Evolutionary conservation across 495 filamentous ascomycete species (phyloP).

Genomic region (Aspergillus bertholletiae): DNA sequence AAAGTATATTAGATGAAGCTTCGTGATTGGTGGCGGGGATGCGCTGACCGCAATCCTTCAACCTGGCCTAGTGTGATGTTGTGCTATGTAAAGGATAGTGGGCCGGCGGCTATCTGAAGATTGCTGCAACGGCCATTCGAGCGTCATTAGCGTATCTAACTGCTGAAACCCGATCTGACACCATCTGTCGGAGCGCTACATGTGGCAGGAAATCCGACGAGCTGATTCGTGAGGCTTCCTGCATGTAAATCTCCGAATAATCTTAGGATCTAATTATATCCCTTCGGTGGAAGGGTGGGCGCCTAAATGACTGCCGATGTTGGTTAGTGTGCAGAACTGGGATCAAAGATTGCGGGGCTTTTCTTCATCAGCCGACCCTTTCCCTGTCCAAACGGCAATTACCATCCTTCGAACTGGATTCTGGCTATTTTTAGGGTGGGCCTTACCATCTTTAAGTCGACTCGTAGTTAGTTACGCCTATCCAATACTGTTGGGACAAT

Average conservation of each 20-base stretch:
- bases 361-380: neutral
- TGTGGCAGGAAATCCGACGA: neutral
- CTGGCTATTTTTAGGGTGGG: neutral
- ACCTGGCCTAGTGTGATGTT: slow-evolving; percentile 1
- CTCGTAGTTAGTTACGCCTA: no score
- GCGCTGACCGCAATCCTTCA: slow-evolving; percentile 19
- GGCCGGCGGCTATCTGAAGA: slow-evolving; percentile 9
- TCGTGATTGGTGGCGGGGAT: slow-evolving; percentile 16
- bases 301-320: slow-evolving; percentile 21
- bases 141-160: slow-evolving; percentile 13
- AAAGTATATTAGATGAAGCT: slow-evolving; percentile 1
- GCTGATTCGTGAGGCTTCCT: slow-evolving; percentile 8
- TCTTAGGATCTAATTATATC: slow-evolving; percentile 11
- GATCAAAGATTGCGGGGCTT: slow-evolving; percentile 1
- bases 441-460: no score
- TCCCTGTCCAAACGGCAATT: neutral
- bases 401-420: neutral
- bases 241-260: slow-evolving; percentile 6
- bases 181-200: neutral
- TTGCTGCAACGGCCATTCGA: slow-evolving; percentile 5
- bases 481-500: no score
- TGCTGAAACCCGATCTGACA: neutral
- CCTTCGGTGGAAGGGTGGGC: slow-evolving; percentile 6
- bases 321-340: slow-evolving; percentile 29
- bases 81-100: neutral